Percentiles rank a stretch among this genome's conserved stretches.
phyloP scores from a whole-genome alignment of 1,139 yeast genomes.

The Candida sanyaensis region DNA sequence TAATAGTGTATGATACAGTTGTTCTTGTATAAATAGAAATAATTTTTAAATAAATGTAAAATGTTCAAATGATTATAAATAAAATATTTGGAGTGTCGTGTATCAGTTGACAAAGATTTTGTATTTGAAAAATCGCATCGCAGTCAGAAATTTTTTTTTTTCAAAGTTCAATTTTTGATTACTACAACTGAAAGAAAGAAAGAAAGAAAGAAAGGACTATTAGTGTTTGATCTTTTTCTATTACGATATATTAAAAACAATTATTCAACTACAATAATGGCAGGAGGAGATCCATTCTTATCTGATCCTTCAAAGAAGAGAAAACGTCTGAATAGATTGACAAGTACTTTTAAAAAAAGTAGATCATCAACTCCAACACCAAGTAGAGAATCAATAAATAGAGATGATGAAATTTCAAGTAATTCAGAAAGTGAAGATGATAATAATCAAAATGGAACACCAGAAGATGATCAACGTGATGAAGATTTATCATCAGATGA shows the following conservation, averaged over 20 bases:
- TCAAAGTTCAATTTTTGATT: no score
- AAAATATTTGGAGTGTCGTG: neutral
- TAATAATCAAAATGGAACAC: constrained; percentile 9
- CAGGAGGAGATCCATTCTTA: constrained; percentile 61
- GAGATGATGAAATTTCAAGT: constrained; percentile 46
- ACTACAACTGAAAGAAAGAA: no score
- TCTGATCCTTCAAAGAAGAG: constrained; percentile 60
- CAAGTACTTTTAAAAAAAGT: constrained; percentile 19
- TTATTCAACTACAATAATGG: constrained; percentile 27
- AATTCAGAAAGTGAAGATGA: constrained; percentile 37
- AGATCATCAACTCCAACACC: constrained; percentile 12
- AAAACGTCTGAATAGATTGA: constrained; percentile 35
- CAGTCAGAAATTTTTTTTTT: neutral
- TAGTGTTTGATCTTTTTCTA: neutral
- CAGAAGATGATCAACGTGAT: constrained; percentile 20
- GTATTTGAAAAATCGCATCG: neutral
- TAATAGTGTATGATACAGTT: neutral
- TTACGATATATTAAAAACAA: neutral
- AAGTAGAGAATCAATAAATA: constrained; percentile 3
- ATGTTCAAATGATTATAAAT: no score
- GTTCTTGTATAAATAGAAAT: neutral
- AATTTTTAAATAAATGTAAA: neutral
- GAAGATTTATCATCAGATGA: constrained; percentile 58
- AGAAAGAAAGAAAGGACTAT: no score
- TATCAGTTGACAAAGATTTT: neutral